These are phyloP conservation scores for Candida sphagnicola DNA, from an alignment of 805 yeast genomes.

Conservation along the genomic window DNA sequence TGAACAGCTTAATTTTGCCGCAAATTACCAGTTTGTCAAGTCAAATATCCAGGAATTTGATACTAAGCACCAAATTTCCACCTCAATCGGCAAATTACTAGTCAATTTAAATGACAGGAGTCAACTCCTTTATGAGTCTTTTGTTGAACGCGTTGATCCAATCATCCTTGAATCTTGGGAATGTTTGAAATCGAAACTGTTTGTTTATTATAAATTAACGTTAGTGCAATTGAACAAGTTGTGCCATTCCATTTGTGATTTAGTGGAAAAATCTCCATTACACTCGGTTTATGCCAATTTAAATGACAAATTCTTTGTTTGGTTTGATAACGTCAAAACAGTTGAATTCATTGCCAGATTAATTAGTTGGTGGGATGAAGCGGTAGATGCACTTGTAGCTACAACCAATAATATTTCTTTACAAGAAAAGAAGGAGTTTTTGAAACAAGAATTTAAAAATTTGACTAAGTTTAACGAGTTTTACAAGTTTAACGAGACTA, in stretches of 20 bases:
- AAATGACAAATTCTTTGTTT: background rate
- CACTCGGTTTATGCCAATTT: background rate
- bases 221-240: background rate
- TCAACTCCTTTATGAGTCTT: background rate
- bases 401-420: slow-evolving; percentile 12
- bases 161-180: background rate
- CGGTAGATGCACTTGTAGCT: slow-evolving; percentile 4
- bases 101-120: background rate
- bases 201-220: background rate
- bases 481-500: slow-evolving; percentile 9
- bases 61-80: background rate
- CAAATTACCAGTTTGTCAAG: slow-evolving; percentile 1
- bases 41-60: background rate
- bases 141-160: background rate
- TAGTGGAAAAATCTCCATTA: background rate
- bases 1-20: slow-evolving; percentile 1
- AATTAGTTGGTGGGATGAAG: slow-evolving; percentile 3
- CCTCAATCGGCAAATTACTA: background rate
- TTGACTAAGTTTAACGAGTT: slow-evolving; percentile 17
- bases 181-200: background rate
- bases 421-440: slow-evolving; percentile 18
- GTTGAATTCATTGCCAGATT: slow-evolving; percentile 4
- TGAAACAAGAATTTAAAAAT: slow-evolving; percentile 22
- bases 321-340: slow-evolving; percentile 1
- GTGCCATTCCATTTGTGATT: background rate